Evolutionary conservation across 495 filamentous ascomycete species (phyloP).

Genomic region (Aspergillus wentii): DNA sequence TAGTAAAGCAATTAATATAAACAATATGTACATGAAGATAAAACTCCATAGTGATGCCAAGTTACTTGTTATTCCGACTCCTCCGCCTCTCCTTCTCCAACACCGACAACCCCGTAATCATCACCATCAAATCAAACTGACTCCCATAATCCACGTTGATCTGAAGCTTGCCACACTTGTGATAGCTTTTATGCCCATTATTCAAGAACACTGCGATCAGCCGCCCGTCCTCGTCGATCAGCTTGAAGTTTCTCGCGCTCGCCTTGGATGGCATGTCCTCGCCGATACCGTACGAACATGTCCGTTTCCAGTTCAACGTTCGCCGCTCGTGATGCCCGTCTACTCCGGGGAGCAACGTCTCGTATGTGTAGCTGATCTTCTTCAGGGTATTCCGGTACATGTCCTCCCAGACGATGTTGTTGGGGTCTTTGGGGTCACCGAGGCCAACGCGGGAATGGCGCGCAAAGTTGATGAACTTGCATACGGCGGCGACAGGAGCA

Average conservation of each 20-base stretch:
- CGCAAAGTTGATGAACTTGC: slow-evolving; percentile 7
- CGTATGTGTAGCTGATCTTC: not conserved
- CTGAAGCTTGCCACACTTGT: too few species aligned
- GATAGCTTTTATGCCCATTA: too few species aligned
- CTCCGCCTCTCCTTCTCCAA: too few species aligned
- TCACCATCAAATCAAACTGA: too few species aligned
- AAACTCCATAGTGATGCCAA: too few species aligned
- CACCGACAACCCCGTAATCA: too few species aligned
- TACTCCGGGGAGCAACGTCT: not conserved
- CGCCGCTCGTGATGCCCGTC: too few species aligned
- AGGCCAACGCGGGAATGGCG: not conserved
- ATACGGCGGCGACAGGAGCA: slow-evolving; percentile 1
- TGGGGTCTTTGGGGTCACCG: not conserved
- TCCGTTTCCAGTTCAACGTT: not conserved
- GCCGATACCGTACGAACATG: not conserved
- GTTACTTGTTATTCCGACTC: too few species aligned
- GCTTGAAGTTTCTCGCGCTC: not conserved
- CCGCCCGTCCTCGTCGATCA: not conserved
- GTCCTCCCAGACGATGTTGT: not conserved
- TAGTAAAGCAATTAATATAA: too few species aligned
- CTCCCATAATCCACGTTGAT: too few species aligned
- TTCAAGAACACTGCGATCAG: not conserved
- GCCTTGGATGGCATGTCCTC: not conserved
- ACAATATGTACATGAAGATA: too few species aligned
- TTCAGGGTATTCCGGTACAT: not conserved